phyloP scores from a whole-genome alignment of 495 filamentous ascomycete genomes.

The Penicillium arizonense region DNA sequence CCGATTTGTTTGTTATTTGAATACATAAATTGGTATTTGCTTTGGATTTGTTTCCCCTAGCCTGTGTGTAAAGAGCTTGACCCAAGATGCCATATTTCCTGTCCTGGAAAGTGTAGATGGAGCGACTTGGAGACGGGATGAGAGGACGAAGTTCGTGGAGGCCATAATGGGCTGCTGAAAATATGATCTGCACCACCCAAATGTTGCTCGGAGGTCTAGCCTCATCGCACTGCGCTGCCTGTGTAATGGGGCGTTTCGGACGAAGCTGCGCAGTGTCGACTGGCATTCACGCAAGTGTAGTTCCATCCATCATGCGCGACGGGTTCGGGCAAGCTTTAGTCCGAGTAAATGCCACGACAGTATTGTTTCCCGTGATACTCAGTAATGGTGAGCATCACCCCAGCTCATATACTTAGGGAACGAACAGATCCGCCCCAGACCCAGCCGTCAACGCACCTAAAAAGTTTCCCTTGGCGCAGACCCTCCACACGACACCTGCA shows the following conservation, averaged over 20 bases:
- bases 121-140: too few species aligned
- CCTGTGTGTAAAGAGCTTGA: not conserved
- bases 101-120: too few species aligned
- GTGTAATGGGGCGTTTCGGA: too few species aligned
- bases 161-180: too few species aligned
- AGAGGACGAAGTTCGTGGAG: too few species aligned
- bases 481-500: conserved; percentile 53
- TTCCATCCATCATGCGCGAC: too few species aligned
- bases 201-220: too few species aligned
- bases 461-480: conserved; percentile 56
- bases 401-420: conserved; percentile 13
- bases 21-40: not conserved
- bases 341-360: not conserved
- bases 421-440: conserved; percentile 45
- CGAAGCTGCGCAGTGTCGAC: too few species aligned
- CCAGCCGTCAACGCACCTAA: conserved; percentile 46
- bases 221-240: too few species aligned
- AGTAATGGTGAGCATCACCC: not conserved
- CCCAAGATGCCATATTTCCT: not conserved
- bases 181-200: too few species aligned
- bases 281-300: too few species aligned
- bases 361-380: not conserved
- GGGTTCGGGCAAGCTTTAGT: not conserved
- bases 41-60: not conserved
- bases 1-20: not conserved